These are phyloP conservation scores for Penicillium parvum DNA, from an alignment of 495 filamentous ascomycete species.

Conservation along the genomic window DNA sequence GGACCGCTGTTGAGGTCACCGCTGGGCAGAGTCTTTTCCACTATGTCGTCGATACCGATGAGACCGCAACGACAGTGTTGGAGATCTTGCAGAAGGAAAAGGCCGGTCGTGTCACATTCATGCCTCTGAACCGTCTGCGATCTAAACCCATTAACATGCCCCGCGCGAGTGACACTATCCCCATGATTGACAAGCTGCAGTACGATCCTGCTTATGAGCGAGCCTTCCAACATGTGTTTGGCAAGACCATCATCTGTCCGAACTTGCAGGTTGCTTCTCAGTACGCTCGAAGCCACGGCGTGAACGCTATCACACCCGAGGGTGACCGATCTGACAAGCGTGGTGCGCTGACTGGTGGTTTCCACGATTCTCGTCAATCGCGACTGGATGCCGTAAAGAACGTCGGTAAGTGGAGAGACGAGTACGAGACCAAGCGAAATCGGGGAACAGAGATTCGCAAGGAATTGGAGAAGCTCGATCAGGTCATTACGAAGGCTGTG, in stretches of 20 bases:
- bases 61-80: conserved; percentile 76
- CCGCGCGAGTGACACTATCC: conserved; percentile 77
- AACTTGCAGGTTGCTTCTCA: conserved; percentile 79
- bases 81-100: conserved; percentile 74
- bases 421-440: conserved; percentile 61
- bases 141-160: conserved; percentile 69
- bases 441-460: conserved; percentile 55
- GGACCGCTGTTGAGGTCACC: conserved; percentile 86
- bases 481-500: conserved; percentile 77
- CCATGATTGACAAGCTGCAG: conserved; percentile 79
- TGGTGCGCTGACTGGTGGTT: conserved; percentile 92
- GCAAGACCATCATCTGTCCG: conserved; percentile 90
- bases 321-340: conserved; percentile 92
- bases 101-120: conserved; percentile 88
- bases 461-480: conserved; percentile 71
- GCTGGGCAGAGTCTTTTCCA: conserved; percentile 93
- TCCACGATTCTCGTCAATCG: conserved; percentile 75
- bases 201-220: conserved; percentile 73
- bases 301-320: conserved; percentile 89
- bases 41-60: conserved; percentile 90
- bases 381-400: conserved; percentile 77
- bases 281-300: conserved; percentile 83
- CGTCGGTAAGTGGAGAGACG: conserved; percentile 68
- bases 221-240: conserved; percentile 91
- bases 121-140: conserved; percentile 80